Evolutionary conservation across 2,329 filamentous ascomycete species (phyloP), one percentile per base, ranked within the genome.

Genomic region (Neurospora crassa): DNA sequence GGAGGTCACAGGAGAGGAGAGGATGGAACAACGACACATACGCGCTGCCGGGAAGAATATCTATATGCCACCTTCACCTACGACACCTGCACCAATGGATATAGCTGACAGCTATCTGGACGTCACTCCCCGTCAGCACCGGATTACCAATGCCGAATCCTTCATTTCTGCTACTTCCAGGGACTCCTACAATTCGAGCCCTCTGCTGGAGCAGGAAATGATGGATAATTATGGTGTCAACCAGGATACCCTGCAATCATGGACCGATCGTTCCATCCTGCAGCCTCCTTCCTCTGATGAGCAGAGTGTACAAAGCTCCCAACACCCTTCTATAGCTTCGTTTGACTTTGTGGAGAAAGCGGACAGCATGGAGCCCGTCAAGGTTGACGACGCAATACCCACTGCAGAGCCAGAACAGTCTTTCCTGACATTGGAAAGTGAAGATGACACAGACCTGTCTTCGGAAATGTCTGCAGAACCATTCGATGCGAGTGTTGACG

Each of bases 171-270:
- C 88, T 16, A 87, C 87, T 71, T 94, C 92, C 0, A 86, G 88
- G 40, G 89, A 90, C 68, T 95, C 92, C 0, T 94, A 93, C 78
- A 90, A 88, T 47, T 94, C 92, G 0, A 89, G 90, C 42, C 92
- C 93, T 4, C 84, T 96, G 8, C 85, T 96, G 14, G 91, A 95
- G 73, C 88, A 91, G 68, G 91, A 87, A 3, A 78, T 85, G 40
- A 85, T 84, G 0, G 86, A 88, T 59, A 85, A 88, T 73, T 84
- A 79, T 1, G 80, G 77, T 8, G 83, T 83, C 74, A 81, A 80
- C 59, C 72, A 71, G 71, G 80, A 79, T 45, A 76, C 77, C 37
- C 81, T 81, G 12, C 79, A 78, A 7, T 83, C 85, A 71, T 90
- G 88, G 88, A 84, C 84, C 11, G 81, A 88, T 47, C 84, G 82